Evolutionary conservation across 805 yeast species (phyloP), one percentile per base, ranked within the genome.

Genomic region (Sugiyamaella mastotermitis): DNA sequence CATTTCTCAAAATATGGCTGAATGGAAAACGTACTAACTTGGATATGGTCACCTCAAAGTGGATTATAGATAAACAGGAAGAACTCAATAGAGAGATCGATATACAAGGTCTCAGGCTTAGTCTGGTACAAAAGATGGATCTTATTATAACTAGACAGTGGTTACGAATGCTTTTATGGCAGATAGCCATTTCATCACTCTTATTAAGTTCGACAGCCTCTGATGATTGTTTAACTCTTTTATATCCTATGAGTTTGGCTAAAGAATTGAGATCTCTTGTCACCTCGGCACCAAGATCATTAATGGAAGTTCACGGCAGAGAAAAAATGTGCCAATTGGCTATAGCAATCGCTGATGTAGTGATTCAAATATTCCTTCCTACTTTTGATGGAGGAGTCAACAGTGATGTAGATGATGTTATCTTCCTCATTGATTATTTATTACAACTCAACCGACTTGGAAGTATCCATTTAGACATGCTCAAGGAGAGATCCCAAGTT

Each of bases 161-260:
- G 47, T 36, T 43, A 20, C 40, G 36, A 17, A 40, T 43, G 39
- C 31, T 43, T 19, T 35, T 43, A n/a, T 43, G 47, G 47, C 40
- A 43, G 30, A 40, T 43, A 40, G 37, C 44, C 30, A 35, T 40
- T 41, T 32, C 41, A 5, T 35, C 38, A 14, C 37, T 33, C 20
- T 20, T 35, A 19, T 22, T 43, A 11, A 19, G 19, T 6, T n/a
- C 18, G 3, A 18, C 20, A 15, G 13, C 31, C 15, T 16, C 38
- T 9, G 36, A 31, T 10, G 43, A 38, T 10, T 38, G 33, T 32
- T 35, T 39, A 38, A 35, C 43, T 4, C 38, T 35, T 3, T 38
- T 40, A 3, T 43, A 39, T 24, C 46, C 46, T 4, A 40, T 43
- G 2, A 33, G 40, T 18, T 29, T 40, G 8, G 40, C 46, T 17